phyloP scores from a whole-genome alignment of 768 basidiomycete genomes.

The Mrakia hoshinonis region DNA sequence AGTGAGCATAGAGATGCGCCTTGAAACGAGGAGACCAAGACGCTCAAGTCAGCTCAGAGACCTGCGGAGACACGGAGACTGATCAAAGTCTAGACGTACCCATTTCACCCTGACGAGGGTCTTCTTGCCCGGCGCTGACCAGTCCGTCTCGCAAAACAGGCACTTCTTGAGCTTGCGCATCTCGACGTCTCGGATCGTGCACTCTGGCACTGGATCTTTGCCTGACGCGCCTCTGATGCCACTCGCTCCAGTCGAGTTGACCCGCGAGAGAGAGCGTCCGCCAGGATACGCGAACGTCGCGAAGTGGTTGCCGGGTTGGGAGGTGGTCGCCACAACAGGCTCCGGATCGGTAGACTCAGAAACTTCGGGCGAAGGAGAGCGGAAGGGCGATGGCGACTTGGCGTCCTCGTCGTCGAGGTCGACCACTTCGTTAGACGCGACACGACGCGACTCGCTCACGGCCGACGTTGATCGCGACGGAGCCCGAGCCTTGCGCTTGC shows the following conservation, averaged over 20 bases:
- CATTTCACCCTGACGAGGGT: constrained; percentile 3
- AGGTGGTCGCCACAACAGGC: background rate
- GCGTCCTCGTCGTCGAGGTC: background rate
- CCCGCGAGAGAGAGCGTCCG: background rate
- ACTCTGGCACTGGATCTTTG: background rate
- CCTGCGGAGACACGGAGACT: background rate
- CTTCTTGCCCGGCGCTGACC: constrained; percentile 12
- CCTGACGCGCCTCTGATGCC: background rate
- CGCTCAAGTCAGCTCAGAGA: no score
- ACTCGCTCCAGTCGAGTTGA: background rate
- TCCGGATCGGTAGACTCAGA: background rate
- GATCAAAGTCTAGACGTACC: constrained; percentile 1
- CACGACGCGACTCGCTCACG: background rate
- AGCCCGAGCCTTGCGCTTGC: background rate
- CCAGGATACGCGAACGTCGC: constrained; percentile 1
- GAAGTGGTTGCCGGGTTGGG: background rate
- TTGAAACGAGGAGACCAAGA: background rate
- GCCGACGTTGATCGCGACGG: background rate
- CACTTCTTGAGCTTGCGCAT: constrained; percentile 15
- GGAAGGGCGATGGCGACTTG: background rate
- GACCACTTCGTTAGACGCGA: background rate
- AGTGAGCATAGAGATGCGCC: constrained; percentile 9
- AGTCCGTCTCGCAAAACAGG: constrained; percentile 10
- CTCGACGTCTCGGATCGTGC: constrained; percentile 6
- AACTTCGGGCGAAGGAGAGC: background rate